Evolutionary conservation across 225 moss, liverwort and hornwort genomes (phyloP), one percentile per base, ranked within the genome.

Genomic region (Physcomitrellopsis africana): DNA sequence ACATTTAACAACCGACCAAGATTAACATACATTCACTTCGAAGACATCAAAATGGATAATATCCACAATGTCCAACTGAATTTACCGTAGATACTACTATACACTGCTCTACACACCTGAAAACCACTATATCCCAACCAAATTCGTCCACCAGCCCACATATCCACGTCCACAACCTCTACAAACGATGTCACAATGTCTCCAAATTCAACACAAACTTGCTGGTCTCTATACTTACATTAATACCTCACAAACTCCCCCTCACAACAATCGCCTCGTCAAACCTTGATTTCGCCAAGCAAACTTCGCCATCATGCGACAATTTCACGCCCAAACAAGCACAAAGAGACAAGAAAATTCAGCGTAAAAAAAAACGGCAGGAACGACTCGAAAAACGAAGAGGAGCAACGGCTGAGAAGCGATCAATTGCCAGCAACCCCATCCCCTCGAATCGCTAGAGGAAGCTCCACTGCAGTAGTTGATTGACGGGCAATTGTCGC

Each of bases 181-280:
- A 16, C 6, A 22, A 64, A 57, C 2, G 3, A 29, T 1, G 27
- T 55, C 14, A 26, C 64, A n/a, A 22, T 9, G 18, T 57, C 51
- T 22, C 47, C 46, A 11, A 37, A 71, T 77, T 47, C 70, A 65
- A 62, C 18, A 20, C 20, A 45, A 20, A 17, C 53, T 37, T 37
- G 4, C 7, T 37, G 32, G 32, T 37, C 32, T 55, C 56, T 12
- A 71, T 24, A 57, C 6, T 17, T 22, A 18, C 7, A 62, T 11
- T 29, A 17, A 17, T 23, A 76, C 54, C 54, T 77, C 46, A 64
- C 64, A 69, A 65, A n/a, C 20, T 53, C 62, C 22, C 67, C 11
- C 37, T 49, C 60, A 41, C 48, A 32, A 69, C 26, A 69, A n/a
- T 53, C 11, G 62, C 68, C 47, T 20, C 56, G 32, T 37, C 32